Conservation (phyloP, 169 alveolate species). For the Hammondia hammondi region DNA sequence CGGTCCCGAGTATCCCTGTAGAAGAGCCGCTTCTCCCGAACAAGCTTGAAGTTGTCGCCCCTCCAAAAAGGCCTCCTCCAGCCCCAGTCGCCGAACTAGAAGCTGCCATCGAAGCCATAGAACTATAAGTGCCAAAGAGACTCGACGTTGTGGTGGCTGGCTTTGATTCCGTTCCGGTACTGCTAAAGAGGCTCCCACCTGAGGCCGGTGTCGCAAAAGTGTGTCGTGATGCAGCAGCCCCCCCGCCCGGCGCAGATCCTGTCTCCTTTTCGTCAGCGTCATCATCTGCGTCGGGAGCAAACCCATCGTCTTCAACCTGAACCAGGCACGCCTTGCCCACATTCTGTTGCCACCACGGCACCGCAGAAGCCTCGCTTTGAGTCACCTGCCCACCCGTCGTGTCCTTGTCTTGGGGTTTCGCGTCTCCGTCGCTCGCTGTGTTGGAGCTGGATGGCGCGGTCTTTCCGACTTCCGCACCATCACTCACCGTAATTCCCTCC, state of each 20-base stretch:
- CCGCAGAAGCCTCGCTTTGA: neutral
- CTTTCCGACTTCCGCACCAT: neutral
- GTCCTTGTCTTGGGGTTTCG: neutral
- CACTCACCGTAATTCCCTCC: neutral
- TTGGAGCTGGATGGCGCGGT: neutral
- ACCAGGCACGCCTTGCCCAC: constrained; percentile 3
- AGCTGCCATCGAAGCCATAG: neutral
- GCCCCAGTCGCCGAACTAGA: neutral
- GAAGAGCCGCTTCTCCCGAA: neutral
- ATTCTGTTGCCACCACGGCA: constrained; percentile 1
- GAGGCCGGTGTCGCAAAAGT: neutral
- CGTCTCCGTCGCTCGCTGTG: neutral
- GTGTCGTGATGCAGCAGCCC: neutral
- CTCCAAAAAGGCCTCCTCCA: neutral
- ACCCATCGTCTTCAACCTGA: neutral
- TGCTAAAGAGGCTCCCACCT: neutral
- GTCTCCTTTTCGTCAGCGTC: neutral
- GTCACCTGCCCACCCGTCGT: neutral
- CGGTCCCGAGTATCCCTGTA: neutral
- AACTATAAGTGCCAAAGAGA: neutral
- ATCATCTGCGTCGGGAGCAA: neutral
- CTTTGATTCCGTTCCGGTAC: neutral
- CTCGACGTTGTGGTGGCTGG: neutral
- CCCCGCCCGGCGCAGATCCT: neutral
- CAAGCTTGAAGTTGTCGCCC: neutral